A percentile compares a stretch with the other conserved stretches of the same genome.
phyloP scores from a whole-genome alignment of 305 asterid genomes.

The Stenogyne calaminthoides region DNA sequence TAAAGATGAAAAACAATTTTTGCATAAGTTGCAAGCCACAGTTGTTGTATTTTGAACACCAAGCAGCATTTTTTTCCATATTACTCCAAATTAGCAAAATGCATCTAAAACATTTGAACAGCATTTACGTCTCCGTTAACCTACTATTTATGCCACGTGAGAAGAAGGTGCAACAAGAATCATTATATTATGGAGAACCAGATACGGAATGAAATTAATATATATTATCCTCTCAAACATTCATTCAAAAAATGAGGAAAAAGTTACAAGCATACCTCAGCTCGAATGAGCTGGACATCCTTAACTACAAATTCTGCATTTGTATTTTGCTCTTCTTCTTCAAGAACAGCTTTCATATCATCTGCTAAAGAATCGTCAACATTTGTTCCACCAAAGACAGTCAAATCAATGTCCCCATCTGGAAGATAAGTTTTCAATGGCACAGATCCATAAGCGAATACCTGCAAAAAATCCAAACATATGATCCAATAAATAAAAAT shows the following conservation, averaged over 20 bases:
- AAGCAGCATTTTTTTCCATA: no score
- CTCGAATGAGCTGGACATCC: conserved; percentile 81
- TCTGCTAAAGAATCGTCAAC: conserved; percentile 65
- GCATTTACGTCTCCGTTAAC: neutral
- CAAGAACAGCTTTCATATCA: conserved; percentile 60
- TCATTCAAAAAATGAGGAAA: conserved; percentile 3
- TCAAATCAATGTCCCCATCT: conserved; percentile 95
- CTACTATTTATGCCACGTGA: neutral
- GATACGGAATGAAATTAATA: neutral
- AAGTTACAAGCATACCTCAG: conserved; percentile 85
- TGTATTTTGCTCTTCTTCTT: conserved; percentile 57
- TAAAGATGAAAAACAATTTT: no score
- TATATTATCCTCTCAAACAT: conserved; percentile 17
- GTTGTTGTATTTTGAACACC: no score
- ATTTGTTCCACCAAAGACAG: conserved; percentile 63
- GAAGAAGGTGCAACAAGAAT: conserved; percentile 22
- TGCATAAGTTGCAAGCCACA: no score
- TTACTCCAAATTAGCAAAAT: neutral
- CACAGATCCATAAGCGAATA: conserved; percentile 89
- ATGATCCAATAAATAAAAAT: no score
- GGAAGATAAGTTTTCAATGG: conserved; percentile 95
- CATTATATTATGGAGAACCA: neutral
- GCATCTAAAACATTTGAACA: neutral
- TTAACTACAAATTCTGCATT: conserved; percentile 62
- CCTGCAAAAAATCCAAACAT: conserved; percentile 51